These are phyloP conservation scores for Phaeophleospora eucalypticola DNA, from an alignment of 2,329 filamentous ascomycete genomes.

Conservation along the genomic window DNA sequence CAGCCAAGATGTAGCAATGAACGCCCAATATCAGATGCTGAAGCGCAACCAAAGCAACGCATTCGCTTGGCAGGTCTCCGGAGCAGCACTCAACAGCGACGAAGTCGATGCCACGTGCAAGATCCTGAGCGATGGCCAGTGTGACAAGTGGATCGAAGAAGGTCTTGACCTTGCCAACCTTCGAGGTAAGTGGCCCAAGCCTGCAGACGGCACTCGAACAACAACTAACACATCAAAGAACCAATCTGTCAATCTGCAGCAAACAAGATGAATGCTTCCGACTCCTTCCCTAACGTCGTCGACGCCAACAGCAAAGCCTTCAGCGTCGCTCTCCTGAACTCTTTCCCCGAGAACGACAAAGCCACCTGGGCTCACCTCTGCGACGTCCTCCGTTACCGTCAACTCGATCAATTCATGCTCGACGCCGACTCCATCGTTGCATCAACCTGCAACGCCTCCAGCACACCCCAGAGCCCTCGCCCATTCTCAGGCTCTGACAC, in stretches of 20 bases:
- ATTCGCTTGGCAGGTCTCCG: conserved; percentile 30
- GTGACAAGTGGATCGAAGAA: conserved; percentile 18
- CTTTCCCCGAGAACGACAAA: conserved; percentile 20
- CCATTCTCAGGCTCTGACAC: conserved; percentile 10
- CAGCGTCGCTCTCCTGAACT: conserved; percentile 21
- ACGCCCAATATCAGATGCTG: conserved; percentile 9
- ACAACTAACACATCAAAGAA: not conserved
- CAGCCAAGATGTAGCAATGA: not conserved
- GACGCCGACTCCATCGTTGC: conserved; percentile 17
- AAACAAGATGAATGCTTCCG: conserved; percentile 15
- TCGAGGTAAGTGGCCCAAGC: conserved; percentile 4
- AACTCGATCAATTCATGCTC: conserved; percentile 23
- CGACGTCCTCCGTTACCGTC: conserved; percentile 21
- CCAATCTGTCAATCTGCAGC: conserved; percentile 21
- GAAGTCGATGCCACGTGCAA: conserved; percentile 22
- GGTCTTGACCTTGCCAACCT: conserved; percentile 21
- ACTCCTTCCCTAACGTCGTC: conserved; percentile 17
- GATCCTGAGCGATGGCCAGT: conserved; percentile 16
- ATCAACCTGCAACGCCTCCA: conserved; percentile 18
- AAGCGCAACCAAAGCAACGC: conserved; percentile 24
- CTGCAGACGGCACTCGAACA: not conserved
- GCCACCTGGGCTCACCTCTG: conserved; percentile 23
- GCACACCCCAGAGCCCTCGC: conserved; percentile 6
- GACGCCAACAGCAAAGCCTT: conserved; percentile 24
- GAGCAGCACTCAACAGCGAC: conserved; percentile 18